A percentile compares a stretch with the other conserved stretches of the same genome.
Evolutionary conservation across 768 basidiomycete genomes (phyloP).

Genomic region (Tubosaeta sp.): DNA sequence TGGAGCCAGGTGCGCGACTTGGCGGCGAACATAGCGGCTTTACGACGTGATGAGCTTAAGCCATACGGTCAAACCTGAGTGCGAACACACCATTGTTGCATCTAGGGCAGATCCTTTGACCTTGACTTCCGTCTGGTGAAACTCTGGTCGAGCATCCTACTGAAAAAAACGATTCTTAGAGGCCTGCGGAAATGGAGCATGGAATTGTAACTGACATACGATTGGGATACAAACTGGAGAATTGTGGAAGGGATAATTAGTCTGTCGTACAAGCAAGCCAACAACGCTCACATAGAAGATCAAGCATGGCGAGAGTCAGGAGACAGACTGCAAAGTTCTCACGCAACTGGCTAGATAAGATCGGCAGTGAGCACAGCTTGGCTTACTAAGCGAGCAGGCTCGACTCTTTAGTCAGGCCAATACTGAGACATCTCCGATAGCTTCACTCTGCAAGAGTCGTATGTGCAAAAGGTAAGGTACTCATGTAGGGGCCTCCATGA

Average conservation of each 20-base stretch:
- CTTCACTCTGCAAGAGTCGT: too few relatives aligned
- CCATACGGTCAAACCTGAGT: background rate
- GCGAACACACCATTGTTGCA: constrained; percentile 62
- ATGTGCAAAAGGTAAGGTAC: too few relatives aligned
- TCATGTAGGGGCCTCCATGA: too few relatives aligned
- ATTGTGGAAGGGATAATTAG: background rate
- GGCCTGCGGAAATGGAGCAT: constrained; percentile 5
- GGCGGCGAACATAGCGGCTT: constrained; percentile 57
- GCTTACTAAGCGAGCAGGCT: too few relatives aligned
- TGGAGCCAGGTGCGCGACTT: constrained; percentile 73
- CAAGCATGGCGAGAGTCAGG: background rate
- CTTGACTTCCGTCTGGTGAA: constrained; percentile 50
- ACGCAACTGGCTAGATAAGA: too few relatives aligned
- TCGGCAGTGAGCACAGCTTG: too few relatives aligned
- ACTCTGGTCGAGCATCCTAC: constrained; percentile 65
- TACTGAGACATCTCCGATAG: too few relatives aligned
- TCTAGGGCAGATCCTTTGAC: constrained; percentile 58
- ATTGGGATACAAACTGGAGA: constrained; percentile 50
- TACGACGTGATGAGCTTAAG: background rate
- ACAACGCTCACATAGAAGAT: constrained; percentile 1
- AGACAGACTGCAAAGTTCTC: too few relatives aligned
- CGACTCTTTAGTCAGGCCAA: too few relatives aligned
- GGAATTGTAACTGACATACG: constrained; percentile 34
- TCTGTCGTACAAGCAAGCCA: background rate
- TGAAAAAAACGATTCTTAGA: constrained; percentile 24